Evolutionary conservation across 2,329 filamentous ascomycete species (phyloP), one percentile per base, ranked within the genome.

Genomic region (Penicillium vulpinum): DNA sequence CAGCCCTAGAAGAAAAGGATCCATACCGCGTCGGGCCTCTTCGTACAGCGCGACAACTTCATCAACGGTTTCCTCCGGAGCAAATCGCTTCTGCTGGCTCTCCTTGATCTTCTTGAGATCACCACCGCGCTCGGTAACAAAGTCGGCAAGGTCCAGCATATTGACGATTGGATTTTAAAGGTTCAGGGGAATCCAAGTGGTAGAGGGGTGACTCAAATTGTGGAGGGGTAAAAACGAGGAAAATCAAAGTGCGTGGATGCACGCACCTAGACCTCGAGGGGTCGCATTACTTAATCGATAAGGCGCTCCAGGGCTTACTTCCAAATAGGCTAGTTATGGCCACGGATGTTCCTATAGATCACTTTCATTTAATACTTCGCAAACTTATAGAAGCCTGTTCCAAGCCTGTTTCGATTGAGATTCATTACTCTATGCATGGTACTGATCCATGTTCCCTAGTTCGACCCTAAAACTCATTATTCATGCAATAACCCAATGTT

Each of bases 81-180:
- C 92, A 80, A 86, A 85, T 67, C 94, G 88, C 72, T 87, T 87
- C 67, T 89, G 85, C 78, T 99, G 94, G 63, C 89, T 94, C 76
- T 97, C 91, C 75, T 90, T 89, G 77, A 99, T 94, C 79, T 87
- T 88, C 72, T 96, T 89, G 16, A 92, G 91, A 78, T 97, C 86
- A 67, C 94, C 94, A 65, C 93, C 94, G 68, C 92, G 89, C 77
- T 97, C 91, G 73, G 84, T 78, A 70, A 93, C 88, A 73, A 93
- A 91, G 72, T 92, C 89, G 66, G 84, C 82, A 54, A 91, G 82
- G 79, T 92, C 90, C 65, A 91, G 82, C 88, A 91, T 91, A 52
- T 67, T 76, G 67, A 55, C 43, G 29, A 49, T 48, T 35, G 43
- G 28, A 31, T 35, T 51, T 55, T n/a, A 45, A 35, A 35, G 49